phyloP scores from a whole-genome alignment of 2,329 filamentous ascomycete genomes.

The Hirsutella rhossiliensis region DNA sequence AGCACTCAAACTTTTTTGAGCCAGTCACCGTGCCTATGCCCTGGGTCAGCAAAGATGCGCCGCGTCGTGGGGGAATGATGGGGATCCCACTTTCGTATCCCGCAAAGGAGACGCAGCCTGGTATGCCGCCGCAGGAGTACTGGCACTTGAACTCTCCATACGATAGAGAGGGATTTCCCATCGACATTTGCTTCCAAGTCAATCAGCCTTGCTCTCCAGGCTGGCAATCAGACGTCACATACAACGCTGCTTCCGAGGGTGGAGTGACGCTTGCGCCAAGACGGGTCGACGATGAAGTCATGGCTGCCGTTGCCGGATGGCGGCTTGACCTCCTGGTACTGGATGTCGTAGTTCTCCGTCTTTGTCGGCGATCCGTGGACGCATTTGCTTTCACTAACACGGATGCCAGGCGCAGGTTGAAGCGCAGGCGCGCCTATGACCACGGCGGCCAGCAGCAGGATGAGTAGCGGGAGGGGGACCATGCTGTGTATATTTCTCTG shows the following conservation, averaged over 20 bases:
- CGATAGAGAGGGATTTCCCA: neutral
- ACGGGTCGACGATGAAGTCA: slow-evolving; percentile 3
- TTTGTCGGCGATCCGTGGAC: neutral
- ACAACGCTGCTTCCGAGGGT: neutral
- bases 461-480: too few relatives aligned
- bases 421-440: too few relatives aligned
- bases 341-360: neutral
- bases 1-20: slow-evolving; percentile 2
- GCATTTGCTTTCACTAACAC: neutral
- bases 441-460: too few relatives aligned
- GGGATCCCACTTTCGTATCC: slow-evolving; percentile 4
- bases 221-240: neutral
- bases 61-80: too few relatives aligned
- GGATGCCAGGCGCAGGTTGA: too few relatives aligned
- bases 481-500: too few relatives aligned
- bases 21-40: too few relatives aligned
- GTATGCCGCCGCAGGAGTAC: slow-evolving; percentile 5
- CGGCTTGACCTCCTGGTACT: slow-evolving; percentile 2
- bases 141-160: slow-evolving; percentile 8
- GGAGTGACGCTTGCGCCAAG: neutral
- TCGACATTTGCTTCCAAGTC: too few relatives aligned
- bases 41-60: too few relatives aligned
- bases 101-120: slow-evolving; percentile 5
- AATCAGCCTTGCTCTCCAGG: neutral
- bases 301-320: neutral